Evolutionary conservation across 306 rosid genomes (phyloP).

Genomic region (Psophocarpus tetragonolobus): DNA sequence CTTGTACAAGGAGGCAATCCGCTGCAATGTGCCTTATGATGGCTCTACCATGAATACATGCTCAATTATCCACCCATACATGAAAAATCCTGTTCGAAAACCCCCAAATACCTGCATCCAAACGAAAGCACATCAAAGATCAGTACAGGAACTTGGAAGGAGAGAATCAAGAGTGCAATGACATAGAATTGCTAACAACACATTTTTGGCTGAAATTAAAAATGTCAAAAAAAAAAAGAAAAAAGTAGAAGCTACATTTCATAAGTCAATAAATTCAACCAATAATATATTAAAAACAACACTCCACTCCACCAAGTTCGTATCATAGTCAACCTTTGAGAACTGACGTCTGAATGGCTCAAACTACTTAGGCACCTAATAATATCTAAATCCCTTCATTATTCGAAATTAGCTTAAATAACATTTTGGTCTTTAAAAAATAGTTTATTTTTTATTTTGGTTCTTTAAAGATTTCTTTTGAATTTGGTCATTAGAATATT

Average conservation of each 20-base stretch:
- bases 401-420: too few relatives aligned
- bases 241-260: neutral
- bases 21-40: neutral
- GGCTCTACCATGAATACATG: conserved; percentile 6
- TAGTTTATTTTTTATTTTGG: too few relatives aligned
- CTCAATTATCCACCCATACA: conserved; percentile 19
- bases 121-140: conserved; percentile 19
- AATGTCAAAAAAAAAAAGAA: neutral
- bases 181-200: neutral
- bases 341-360: too few relatives aligned
- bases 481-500: too few relatives aligned
- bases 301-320: too few relatives aligned
- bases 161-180: neutral
- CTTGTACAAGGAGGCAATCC: conserved; percentile 7
- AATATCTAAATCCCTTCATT: too few relatives aligned
- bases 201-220: neutral
- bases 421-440: too few relatives aligned
- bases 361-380: too few relatives aligned
- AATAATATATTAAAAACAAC: neutral
- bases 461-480: too few relatives aligned
- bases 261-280: neutral
- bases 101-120: conserved; percentile 42
- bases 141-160: neutral
- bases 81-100: neutral
- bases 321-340: too few relatives aligned